Base-by-base conservation (phyloP, 768 basidiomycete species). In the Serendipita vermifera region DNA sequence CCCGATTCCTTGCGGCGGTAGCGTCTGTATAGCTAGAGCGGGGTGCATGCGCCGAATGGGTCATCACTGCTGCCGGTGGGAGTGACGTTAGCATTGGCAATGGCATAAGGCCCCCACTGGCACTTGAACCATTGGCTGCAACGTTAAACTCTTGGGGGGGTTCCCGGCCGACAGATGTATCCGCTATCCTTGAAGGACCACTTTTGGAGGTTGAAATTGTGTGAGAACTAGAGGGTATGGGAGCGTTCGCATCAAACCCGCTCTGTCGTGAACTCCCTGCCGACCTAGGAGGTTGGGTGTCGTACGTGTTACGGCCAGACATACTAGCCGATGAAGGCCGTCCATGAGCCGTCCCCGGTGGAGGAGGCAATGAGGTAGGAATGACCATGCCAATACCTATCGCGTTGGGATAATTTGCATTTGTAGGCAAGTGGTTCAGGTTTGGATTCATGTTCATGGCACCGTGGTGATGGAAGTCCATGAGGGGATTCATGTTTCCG, bases 401-500 rank as follows among this genome's bases (percentile, higher is more conserved):
- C 1, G 39, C 9, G 32, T 51, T 20, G 6, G 46, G 9, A n/a
- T 51, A 51, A 7, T 20, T 29, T 20, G 15, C 17, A 9, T 7
- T 7, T 7, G 46, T 20, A 15, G 22, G 22, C 7, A 20, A 15
- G 9, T 51, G 46, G 29, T 26, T 51, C 7, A 51, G 11, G 32
- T 51, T 51, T 20, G 46, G 46, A 31, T 51, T 51, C 46, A 51
- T 51, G 29, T 51, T 51, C 46, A 51, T 51, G 22, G 27, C 46
- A 7, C 46, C 29, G 22, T 51, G 46, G 32, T 51, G 46, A 31
- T 36, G 9, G 35, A 26, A 51, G 20, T 51, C 46, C 46, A 51
- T 31, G 5, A 51, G 15, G n/a, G 46, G 46, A 31, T 51, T 51
- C 46, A 31, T 51, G 27, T 51, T 51, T 20, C 22, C 20, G 9